phyloP scores from a whole-genome alignment of 495 filamentous ascomycete genomes.

The Chaetomidium leptoderma region DNA sequence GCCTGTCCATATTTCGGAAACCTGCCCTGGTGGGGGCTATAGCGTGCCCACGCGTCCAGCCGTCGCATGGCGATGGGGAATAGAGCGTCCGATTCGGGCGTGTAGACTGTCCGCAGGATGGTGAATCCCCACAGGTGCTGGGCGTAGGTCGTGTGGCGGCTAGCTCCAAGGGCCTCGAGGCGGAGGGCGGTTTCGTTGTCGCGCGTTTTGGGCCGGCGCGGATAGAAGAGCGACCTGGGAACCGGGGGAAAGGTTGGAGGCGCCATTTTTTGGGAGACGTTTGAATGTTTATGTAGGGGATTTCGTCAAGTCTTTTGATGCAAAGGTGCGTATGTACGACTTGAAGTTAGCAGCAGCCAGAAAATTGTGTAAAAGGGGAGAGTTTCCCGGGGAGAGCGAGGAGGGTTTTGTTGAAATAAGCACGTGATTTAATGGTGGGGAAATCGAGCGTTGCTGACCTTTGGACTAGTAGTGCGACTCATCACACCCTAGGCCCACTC shows the following conservation, averaged over 20 bases:
- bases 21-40: slow-evolving; percentile 1
- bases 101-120: slow-evolving; percentile 1
- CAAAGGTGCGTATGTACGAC: not conserved
- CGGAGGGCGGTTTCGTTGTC: slow-evolving; percentile 1
- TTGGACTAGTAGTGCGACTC: too few species aligned
- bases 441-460: too few species aligned
- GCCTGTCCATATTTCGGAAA: slow-evolving; percentile 2
- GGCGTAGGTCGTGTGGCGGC: slow-evolving; percentile 1
- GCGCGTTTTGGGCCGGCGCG: not conserved
- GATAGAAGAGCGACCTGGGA: slow-evolving; percentile 1
- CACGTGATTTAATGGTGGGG: too few species aligned
- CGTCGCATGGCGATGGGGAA: slow-evolving; percentile 1
- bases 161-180: not conserved
- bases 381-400: not conserved
- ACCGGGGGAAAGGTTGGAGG: not conserved
- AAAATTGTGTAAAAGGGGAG: not conserved
- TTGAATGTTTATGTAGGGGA: slow-evolving; percentile 1
- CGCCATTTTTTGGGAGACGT: slow-evolving; percentile 1
- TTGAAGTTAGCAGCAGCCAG: not conserved
- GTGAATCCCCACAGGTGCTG: slow-evolving; percentile 1
- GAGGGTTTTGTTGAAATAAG: too few species aligned
- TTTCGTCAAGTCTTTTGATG: not conserved
- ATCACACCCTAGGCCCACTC: too few species aligned
- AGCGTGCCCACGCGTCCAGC: slow-evolving; percentile 1
- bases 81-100: slow-evolving; percentile 1